Base-by-base conservation (phyloP, 2,329 filamentous ascomycete species). In the Aspergillus fumigatus region DNA sequence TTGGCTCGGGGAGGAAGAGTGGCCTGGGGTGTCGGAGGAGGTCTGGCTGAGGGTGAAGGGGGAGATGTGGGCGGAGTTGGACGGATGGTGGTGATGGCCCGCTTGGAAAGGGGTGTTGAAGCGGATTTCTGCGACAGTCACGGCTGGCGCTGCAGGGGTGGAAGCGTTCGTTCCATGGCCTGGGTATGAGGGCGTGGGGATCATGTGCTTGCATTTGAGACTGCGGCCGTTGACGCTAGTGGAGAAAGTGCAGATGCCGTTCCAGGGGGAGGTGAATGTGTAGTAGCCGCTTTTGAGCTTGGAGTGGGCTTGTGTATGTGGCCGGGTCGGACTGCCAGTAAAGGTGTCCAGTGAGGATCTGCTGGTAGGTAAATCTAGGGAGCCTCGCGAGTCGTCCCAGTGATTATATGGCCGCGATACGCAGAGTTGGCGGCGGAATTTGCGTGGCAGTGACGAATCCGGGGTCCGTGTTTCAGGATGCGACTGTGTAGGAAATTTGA, bases 241-340 rank as follows among this genome's bases (percentile, higher is more conserved):
- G 17, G 84, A 80, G 73, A 97, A 97, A 59, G 92, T 89, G 75
- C 93, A 97, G 45, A 83, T 83, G 17, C 90, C 89, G 59, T 90
- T 86, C 93, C 93, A 97, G 0, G 92, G 92, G 45, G 89, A 94
- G 21, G 80, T 77, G 69, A 97, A 97, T 1, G 85, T 83, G 73
- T 95, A 96, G 19, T 81, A 67, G 29, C 70, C 74, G 55, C 72
- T 73, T 54, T 72, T 74, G 45, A 73, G 61, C 55, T 68, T 73
- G 27, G 68, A 67, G 8, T 49, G 45, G 45, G 47, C 50, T 4
- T 62, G 53, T 8, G 26, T n/a, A 14, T 58, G 55, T 23, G 55
- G n/a, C 11, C 54, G 60, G n/a, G 51, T 35, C 6, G 63, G 59
- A n/a, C 59, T 65, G 48, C 56, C 50, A 41, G 51, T 56, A 19